These are phyloP conservation scores for Barbarea vulgaris DNA, from an alignment of 345 rosid species.

Conservation along the genomic window DNA sequence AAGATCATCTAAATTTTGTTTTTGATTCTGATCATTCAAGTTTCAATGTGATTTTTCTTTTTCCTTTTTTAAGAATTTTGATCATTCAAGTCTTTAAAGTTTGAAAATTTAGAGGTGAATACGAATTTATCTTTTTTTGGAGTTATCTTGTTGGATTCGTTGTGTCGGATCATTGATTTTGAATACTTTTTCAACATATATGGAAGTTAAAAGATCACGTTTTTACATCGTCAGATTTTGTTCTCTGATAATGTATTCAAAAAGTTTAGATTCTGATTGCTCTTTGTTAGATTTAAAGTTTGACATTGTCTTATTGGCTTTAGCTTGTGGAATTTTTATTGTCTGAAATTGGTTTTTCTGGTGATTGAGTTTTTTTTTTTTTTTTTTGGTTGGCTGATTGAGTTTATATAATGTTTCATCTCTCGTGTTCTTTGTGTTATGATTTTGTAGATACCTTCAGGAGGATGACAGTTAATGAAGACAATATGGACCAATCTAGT, in stretches of 20 bases:
- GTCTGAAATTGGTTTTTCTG: neutral
- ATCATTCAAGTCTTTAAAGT: neutral
- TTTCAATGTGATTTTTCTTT: constrained; percentile 22
- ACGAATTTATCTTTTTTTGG: constrained; percentile 17
- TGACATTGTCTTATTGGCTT: constrained; percentile 31
- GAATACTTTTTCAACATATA: constrained; percentile 14
- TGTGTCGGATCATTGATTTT: constrained; percentile 30
- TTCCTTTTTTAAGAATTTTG: neutral
- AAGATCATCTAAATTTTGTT: constrained; percentile 4
- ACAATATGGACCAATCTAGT: constrained; percentile 47
- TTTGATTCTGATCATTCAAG: constrained; percentile 15
- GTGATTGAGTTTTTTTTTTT: constrained; percentile 3
- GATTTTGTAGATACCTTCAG: constrained; percentile 47
- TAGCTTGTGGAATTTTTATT: constrained; percentile 4
- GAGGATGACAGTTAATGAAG: constrained; percentile 61
- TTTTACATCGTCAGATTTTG: constrained; percentile 10
- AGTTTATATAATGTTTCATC: constrained; percentile 2
- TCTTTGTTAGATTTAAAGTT: constrained; percentile 4
- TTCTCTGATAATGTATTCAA: constrained; percentile 10
- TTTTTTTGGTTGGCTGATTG: too few relatives aligned
- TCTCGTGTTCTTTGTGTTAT: constrained; percentile 16
- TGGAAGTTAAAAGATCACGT: constrained; percentile 18
- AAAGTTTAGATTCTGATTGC: constrained; percentile 26
- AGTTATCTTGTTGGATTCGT: constrained; percentile 31
- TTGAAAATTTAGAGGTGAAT: constrained; percentile 6